Evolutionary conservation across 371 early-diverging fungal genomes (phyloP).

Genomic region (Caulochytrium protostelioides): DNA sequence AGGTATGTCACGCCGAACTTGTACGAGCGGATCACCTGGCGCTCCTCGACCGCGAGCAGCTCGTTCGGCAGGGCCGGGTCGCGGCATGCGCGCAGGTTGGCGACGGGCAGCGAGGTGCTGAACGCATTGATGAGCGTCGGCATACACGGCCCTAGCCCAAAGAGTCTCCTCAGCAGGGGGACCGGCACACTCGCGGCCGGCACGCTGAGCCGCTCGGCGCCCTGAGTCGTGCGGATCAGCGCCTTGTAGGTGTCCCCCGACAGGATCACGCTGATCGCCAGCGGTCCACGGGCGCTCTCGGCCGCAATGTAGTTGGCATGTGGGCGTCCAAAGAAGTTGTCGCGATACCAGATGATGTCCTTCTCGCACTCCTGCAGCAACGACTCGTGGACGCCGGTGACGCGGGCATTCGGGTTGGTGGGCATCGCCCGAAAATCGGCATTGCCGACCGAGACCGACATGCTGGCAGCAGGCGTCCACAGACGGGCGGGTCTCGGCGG

Average conservation of each 20-base stretch:
- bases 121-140: slow-evolving; percentile 23
- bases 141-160: slow-evolving; percentile 19
- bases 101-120: slow-evolving; percentile 24
- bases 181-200: slow-evolving; percentile 8
- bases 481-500: not conserved
- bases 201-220: slow-evolving; percentile 21
- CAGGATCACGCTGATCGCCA: slow-evolving; percentile 25
- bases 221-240: slow-evolving; percentile 19
- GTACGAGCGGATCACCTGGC: slow-evolving; percentile 40
- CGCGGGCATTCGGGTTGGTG: slow-evolving; percentile 15
- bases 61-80: slow-evolving; percentile 19
- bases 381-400: slow-evolving; percentile 31
- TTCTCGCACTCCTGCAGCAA: slow-evolving; percentile 31
- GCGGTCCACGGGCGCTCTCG: slow-evolving; percentile 22
- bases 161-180: slow-evolving; percentile 13
- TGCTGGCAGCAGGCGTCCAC: slow-evolving; percentile 1
- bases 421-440: slow-evolving; percentile 17
- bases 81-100: slow-evolving; percentile 10
- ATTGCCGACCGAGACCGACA: slow-evolving; percentile 17
- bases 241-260: slow-evolving; percentile 21
- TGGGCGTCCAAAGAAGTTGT: slow-evolving; percentile 30
- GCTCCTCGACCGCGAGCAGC: slow-evolving; percentile 24
- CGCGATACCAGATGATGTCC: slow-evolving; percentile 31
- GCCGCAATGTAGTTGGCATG: slow-evolving; percentile 24
- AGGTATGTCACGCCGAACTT: slow-evolving; percentile 58